phyloP scores from a whole-genome alignment of 495 filamentous ascomycete genomes.

The Cercophora scortea region DNA sequence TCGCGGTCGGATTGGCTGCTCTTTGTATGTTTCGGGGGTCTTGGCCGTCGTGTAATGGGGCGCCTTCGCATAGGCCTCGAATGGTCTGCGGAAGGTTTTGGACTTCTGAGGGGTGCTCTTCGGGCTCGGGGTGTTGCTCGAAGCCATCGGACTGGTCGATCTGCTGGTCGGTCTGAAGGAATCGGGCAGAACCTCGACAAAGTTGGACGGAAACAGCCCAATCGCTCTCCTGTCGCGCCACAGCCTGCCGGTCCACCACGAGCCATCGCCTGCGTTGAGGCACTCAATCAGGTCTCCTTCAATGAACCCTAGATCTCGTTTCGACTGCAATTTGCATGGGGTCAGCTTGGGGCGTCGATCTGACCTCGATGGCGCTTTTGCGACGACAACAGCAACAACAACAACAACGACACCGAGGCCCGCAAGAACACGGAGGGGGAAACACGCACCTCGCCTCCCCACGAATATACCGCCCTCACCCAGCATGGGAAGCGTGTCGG shows the following conservation, averaged over 20 bases:
- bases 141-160: conserved; percentile 64
- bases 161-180: conserved; percentile 73
- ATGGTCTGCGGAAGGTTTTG: conserved; percentile 63
- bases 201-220: conserved; percentile 93
- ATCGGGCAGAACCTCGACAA: conserved; percentile 82
- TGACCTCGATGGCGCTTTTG: no score
- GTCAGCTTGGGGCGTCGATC: background rate
- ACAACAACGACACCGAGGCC: no score
- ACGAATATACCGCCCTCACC: conserved; percentile 92
- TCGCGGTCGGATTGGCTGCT: conserved; percentile 24
- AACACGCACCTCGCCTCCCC: conserved; percentile 75
- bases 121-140: conserved; percentile 42
- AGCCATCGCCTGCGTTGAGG: conserved; percentile 92
- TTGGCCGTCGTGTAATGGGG: conserved; percentile 47
- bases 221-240: conserved; percentile 79
- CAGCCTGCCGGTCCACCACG: conserved; percentile 95
- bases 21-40: conserved; percentile 39
- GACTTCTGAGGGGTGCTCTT: conserved; percentile 46
- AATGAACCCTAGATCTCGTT: conserved; percentile 89
- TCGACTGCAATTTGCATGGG: conserved; percentile 46
- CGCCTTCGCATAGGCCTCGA: conserved; percentile 56
- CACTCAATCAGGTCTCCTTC: conserved; percentile 98
- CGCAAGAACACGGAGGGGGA: background rate
- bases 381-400: no score
- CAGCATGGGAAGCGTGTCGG: conserved; percentile 91